Percentiles rank a stretch among this genome's conserved stretches.
phyloP scores from a whole-genome alignment of 176 grass and related monocot genomes.

The Themeda triandra region DNA sequence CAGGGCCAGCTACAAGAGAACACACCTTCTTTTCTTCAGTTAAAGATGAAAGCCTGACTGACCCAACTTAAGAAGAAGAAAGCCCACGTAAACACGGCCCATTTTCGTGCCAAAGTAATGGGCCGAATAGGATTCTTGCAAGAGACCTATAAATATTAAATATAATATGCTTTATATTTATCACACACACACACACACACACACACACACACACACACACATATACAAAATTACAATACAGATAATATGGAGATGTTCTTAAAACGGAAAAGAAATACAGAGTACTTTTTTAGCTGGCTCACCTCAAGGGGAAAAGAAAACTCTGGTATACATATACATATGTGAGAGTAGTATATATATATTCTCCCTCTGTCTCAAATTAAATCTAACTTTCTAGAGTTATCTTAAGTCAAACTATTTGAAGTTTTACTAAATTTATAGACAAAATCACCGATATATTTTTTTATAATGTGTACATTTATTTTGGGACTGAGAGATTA shows the following conservation, averaged over 20 bases:
- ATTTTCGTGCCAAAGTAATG: not conserved
- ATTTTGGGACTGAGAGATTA: no score
- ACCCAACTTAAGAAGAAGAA: not conserved
- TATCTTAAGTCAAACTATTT: not conserved
- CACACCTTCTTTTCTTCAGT: no score
- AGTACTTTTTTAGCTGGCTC: not conserved
- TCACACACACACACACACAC: no score
- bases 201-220: no score
- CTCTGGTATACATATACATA: no score
- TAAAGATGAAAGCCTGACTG: not conserved
- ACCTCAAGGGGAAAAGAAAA: not conserved
- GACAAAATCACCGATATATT: no score
- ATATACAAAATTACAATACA: not conserved
- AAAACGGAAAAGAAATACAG: no score
- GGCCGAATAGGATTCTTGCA: not conserved
- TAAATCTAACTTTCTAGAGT: not conserved
- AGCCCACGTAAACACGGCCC: not conserved
- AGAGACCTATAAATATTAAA: not conserved
- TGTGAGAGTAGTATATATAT: no score
- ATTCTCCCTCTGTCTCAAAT: not conserved
- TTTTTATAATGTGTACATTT: no score
- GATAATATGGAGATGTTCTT: not conserved
- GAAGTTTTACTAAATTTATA: no score
- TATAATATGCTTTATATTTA: no score
- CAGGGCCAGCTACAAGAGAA: no score